These are phyloP conservation scores for Phytopythium boreale DNA, from an alignment of 352 stramenopile species.

Conservation along the genomic window DNA sequence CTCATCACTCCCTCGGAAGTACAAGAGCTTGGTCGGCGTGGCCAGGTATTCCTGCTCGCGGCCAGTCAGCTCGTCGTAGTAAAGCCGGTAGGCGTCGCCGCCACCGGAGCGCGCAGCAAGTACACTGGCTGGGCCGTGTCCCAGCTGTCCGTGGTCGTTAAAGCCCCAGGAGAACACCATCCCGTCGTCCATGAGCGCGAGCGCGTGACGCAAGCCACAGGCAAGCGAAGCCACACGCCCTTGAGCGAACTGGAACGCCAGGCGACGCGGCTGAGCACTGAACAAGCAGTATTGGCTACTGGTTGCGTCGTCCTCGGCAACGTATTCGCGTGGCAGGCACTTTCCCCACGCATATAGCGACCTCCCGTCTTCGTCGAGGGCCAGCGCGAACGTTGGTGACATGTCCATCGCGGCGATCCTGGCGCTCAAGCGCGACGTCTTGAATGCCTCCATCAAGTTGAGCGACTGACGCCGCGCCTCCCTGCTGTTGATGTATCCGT, in stretches of 20 bases:
- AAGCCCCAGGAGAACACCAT: slow-evolving; percentile 78
- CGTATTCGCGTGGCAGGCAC: slow-evolving; percentile 45
- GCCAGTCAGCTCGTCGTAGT: slow-evolving; percentile 54
- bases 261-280: slow-evolving; percentile 15
- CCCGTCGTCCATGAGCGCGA: slow-evolving; percentile 44
- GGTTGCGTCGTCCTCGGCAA: slow-evolving; percentile 1
- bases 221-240: slow-evolving; percentile 25
- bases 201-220: slow-evolving; percentile 55
- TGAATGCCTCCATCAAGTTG: slow-evolving; percentile 43
- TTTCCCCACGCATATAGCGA: slow-evolving; percentile 54
- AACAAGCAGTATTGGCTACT: slow-evolving; percentile 8
- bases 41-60: slow-evolving; percentile 42
- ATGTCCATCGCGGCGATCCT: slow-evolving; percentile 27
- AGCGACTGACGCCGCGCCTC: slow-evolving; percentile 13
- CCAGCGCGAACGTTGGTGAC: slow-evolving; percentile 50
- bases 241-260: slow-evolving; percentile 29
- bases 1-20: slow-evolving; percentile 49
- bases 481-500: neutral
- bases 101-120: slow-evolving; percentile 42
- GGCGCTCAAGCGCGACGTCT: slow-evolving; percentile 22
- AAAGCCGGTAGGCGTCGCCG: slow-evolving; percentile 21
- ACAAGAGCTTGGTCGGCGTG: slow-evolving; percentile 45
- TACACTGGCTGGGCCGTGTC: slow-evolving; percentile 48
- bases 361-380: slow-evolving; percentile 31
- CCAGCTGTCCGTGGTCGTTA: slow-evolving; percentile 74